Percentiles rank a stretch among this genome's conserved stretches.
Evolutionary conservation across 2,329 filamentous ascomycete genomes (phyloP).

Genomic region (Grosmannia serpens): DNA sequence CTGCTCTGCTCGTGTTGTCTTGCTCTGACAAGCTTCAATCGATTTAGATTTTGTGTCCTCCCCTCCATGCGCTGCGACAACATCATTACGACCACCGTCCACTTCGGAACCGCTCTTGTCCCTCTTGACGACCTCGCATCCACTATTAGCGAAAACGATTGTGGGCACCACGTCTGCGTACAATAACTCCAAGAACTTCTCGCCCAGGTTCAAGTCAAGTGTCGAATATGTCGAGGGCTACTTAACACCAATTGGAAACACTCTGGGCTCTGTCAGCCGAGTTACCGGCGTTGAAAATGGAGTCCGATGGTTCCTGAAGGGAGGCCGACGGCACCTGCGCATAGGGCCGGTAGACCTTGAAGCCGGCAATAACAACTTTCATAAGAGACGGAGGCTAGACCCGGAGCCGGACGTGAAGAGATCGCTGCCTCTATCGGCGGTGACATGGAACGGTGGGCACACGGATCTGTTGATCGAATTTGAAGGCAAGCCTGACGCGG

Average conservation of each 20-base stretch:
- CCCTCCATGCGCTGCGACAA: constrained; percentile 25
- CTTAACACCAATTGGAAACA: constrained; percentile 75
- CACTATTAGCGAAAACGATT: constrained; percentile 73
- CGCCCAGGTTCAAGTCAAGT: constrained; percentile 72
- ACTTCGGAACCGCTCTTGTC: constrained; percentile 67
- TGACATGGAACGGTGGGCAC: not conserved
- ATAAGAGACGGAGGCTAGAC: constrained; percentile 38
- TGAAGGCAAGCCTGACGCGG: not conserved
- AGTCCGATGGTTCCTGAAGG: constrained; percentile 70
- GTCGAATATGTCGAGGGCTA: constrained; percentile 87
- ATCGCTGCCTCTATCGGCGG: not conserved
- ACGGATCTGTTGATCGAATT: not conserved
- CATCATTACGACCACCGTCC: constrained; percentile 21
- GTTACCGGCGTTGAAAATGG: constrained; percentile 81
- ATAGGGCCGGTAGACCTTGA: constrained; percentile 29
- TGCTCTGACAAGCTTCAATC: constrained; percentile 11
- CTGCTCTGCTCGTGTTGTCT: not conserved
- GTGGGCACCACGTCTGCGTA: constrained; percentile 79
- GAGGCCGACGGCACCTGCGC: constrained; percentile 38
- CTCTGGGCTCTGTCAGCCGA: constrained; percentile 71
- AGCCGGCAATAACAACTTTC: constrained; percentile 29
- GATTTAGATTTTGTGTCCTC: constrained; percentile 54
- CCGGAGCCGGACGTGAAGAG: not conserved
- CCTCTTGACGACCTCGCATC: constrained; percentile 79
- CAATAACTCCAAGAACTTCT: constrained; percentile 78